phyloP scores from a whole-genome alignment of 768 basidiomycete genomes.

The Boletus tylopilopsis region DNA sequence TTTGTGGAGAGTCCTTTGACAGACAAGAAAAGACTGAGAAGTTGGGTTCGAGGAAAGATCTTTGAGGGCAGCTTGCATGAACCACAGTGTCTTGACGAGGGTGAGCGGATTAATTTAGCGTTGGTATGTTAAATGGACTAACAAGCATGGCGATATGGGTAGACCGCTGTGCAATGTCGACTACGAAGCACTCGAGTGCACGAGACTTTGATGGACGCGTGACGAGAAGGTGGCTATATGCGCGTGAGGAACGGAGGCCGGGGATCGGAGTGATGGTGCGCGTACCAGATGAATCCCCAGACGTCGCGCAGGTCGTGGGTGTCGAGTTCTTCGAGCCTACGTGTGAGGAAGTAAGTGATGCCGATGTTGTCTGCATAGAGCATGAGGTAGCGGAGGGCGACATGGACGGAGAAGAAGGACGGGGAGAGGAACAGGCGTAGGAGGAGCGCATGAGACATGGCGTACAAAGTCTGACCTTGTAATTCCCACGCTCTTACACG shows the following conservation, averaged over 20 bases:
- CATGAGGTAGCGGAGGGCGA: conserved; percentile 85
- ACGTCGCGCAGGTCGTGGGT: conserved; percentile 73
- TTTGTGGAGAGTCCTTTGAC: conserved; percentile 84
- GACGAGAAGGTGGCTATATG: conserved; percentile 82
- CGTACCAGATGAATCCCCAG: conserved; percentile 87
- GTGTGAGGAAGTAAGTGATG: conserved; percentile 86
- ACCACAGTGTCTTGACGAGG: conserved; percentile 81
- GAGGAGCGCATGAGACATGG: conserved; percentile 73
- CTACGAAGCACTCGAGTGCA: conserved; percentile 91
- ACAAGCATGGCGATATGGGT: conserved; percentile 96
- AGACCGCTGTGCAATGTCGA: conserved; percentile 83
- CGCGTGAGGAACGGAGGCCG: conserved; percentile 10
- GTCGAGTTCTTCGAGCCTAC: conserved; percentile 65
- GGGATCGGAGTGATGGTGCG: conserved; percentile 1
- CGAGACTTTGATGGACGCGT: conserved; percentile 89
- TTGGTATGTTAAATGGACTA: conserved; percentile 38
- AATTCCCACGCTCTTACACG: too few relatives aligned
- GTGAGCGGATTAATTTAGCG: conserved; percentile 10
- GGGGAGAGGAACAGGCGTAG: conserved; percentile 90
- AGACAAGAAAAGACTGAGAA: conserved; percentile 81
- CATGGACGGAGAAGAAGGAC: conserved; percentile 90
- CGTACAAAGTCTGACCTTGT: too few relatives aligned
- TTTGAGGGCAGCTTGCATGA: conserved; percentile 92
- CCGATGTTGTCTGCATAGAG: conserved; percentile 84
- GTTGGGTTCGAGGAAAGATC: conserved; percentile 58